Evolutionary conservation across 2,329 filamentous ascomycete genomes (phyloP), one percentile per base, ranked within the genome.

Genomic region (Chrysosporium keratinophilum): DNA sequence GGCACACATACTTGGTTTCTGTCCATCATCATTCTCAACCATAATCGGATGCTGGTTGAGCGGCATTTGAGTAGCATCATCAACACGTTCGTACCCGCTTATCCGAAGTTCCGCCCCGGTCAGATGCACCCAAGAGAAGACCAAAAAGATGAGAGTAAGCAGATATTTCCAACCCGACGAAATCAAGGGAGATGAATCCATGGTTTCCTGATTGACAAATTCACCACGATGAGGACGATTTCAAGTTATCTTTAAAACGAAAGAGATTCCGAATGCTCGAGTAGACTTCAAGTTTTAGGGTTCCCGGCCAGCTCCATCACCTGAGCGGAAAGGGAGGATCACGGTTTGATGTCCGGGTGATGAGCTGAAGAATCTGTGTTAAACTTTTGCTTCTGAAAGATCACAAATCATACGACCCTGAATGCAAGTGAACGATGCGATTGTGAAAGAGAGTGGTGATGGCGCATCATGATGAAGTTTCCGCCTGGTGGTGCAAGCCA

Each of bases 1-100:
- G n/a, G 20, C 7, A 40, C 20, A 41, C 50, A 17, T 52, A 52
- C 50, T 52, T 45, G 41, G 40, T 19, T 52, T 41, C 41, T 40
- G 50, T 12, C 41, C 50, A 14, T 14, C 20, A 34, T 52, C 42
- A 40, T 40, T 10, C 11, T 20, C 39, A 31, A 3, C 10, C 35
- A 51, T 43, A 4, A 51, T 42, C 20, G 23, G 28, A 7, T 45
- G 50, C 15, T 39, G 19, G 45, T 45, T 41, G 20, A 28, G 15
- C 10, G 31, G 40, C 10, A 14, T 23, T 12, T 37, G n/a, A 44
- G 7, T 9, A 11, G 7, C 19, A 15, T 23, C n/a, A 5, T 3
- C 35, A 42, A 19, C 34, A 9, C 10, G 14, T 31, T 19, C 14
- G 33, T 9, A 3, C 7, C 20, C n/a, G n/a, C 12, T 40, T 10